A percentile compares a stretch with the other conserved stretches of the same genome.
Evolutionary conservation across 169 alveolate species (phyloP).

Genomic region (Plasmodium coatneyi): DNA sequence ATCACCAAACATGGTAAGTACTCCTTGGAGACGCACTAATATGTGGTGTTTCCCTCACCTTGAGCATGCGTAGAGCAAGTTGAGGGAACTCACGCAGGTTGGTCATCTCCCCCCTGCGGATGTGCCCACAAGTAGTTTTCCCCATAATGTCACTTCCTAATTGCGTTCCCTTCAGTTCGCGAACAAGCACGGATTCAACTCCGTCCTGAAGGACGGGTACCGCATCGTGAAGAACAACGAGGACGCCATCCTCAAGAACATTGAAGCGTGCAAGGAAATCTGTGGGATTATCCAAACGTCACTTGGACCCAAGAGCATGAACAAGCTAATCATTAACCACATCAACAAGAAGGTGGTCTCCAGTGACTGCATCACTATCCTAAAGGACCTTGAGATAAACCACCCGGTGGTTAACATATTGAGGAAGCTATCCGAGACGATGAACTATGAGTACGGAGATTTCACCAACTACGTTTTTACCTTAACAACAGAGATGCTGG

Average conservation of each 20-base stretch:
- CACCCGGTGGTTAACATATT: constrained; percentile 99
- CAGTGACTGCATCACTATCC: constrained; percentile 97
- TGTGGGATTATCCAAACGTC: constrained; percentile 95
- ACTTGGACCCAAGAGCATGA: constrained; percentile 98
- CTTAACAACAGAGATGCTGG: constrained; percentile 97
- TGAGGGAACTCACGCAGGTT: background rate
- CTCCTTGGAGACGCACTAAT: background rate
- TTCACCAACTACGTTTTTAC: constrained; percentile 97
- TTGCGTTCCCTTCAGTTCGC: constrained; percentile 14
- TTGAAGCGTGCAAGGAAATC: constrained; percentile 95
- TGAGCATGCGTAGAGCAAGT: background rate
- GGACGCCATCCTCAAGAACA: constrained; percentile 84
- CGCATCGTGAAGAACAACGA: constrained; percentile 50
- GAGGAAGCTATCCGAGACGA: constrained; percentile 97
- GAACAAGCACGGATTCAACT: constrained; percentile 43
- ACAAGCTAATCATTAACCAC: constrained; percentile 97
- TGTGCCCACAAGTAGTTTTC: background rate
- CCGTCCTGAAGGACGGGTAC: constrained; percentile 70
- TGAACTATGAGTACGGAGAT: constrained; percentile 98
- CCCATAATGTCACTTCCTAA: background rate
- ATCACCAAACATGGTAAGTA: background rate
- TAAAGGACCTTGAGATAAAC: constrained; percentile 97
- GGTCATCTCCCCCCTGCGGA: background rate
- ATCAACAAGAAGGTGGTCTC: constrained; percentile 97
- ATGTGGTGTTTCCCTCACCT: background rate